phyloP scores from a whole-genome alignment of 176 grass and related monocot genomes.

The Carex cristatella region DNA sequence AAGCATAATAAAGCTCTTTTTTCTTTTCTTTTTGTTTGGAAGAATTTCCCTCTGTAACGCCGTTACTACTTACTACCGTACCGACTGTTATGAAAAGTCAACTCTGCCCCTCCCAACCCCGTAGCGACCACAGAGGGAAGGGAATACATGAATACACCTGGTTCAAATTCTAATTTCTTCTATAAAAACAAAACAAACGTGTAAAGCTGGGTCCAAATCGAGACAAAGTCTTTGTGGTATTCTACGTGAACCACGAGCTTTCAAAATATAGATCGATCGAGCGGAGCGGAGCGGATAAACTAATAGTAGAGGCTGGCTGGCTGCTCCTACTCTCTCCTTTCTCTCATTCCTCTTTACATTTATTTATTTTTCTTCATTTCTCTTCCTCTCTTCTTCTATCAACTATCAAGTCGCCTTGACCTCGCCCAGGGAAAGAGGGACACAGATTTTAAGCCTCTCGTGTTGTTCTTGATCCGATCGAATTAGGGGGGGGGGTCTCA shows the following conservation, averaged over 20 bases:
- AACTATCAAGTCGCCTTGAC: conserved; percentile 17
- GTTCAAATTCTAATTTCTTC: background rate
- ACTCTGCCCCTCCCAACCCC: conserved; percentile 11
- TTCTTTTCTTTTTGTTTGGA: too few relatives aligned
- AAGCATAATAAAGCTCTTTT: conserved; percentile 16
- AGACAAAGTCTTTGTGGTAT: background rate
- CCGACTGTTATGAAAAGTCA: conserved; percentile 27
- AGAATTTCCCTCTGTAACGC: background rate
- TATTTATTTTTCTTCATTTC: background rate
- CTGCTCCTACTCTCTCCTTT: conserved; percentile 3
- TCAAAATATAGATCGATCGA: background rate
- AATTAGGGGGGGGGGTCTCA: background rate
- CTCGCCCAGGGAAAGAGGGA: background rate
- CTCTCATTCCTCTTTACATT: background rate
- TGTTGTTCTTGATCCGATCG: conserved; percentile 5
- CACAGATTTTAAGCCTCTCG: background rate
- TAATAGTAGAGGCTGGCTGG: conserved; percentile 5
- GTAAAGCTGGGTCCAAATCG: background rate
- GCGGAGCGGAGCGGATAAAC: conserved; percentile 38
- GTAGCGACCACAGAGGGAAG: background rate
- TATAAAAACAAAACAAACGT: background rate
- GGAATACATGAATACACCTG: background rate
- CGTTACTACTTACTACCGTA: background rate
- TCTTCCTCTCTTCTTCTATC: background rate
- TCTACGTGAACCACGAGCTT: conserved; percentile 7